Evolutionary conservation across 192 early-diverging fungal genomes (phyloP), one percentile per base, ranked within the genome.

Genomic region (Rhizoclosmatium globosum): DNA sequence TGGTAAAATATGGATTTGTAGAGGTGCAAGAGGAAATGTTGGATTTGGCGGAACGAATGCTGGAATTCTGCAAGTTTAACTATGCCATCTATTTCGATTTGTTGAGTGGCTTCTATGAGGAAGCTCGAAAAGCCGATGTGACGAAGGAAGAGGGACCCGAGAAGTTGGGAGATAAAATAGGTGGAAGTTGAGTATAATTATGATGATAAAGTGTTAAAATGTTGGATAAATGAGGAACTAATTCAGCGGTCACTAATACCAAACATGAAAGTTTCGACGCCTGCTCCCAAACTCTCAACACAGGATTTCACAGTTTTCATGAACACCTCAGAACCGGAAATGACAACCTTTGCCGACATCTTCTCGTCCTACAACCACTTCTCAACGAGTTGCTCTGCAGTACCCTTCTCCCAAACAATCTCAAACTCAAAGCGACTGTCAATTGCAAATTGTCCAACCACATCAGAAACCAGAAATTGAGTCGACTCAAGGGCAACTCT

Each of bases 1-100:
- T 87, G n/a, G 79, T 59, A 47, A 81, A 81, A 42, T 56, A 71
- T 21, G 84, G 84, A 1, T 64, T 85, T 15, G 66, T 50, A 6
- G 86, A 87, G 58, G 64, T 83, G 6, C 82, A 81, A 21, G 82
- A 71, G 9, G 86, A 87, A 75, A 43, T 87, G 4, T 6, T 39
- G 38, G 86, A 83, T 23, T 58, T 87, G 56, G 83, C 80, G 42
- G 76, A 83, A 17, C 76, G 82, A n/a, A 62, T 85, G 17, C 64
- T 46, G 39, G 45, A 46, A n/a, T 72, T 87, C 19, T 76, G 81
- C 17, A 67, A 76, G 58, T 80, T 78, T 45, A 85, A 87, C 68
- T 68, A 67, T 15, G 79, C 82, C 2, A 62, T 71, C 31, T 81
- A 82, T 79, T 69, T 67, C 39, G 70, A 81, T 4, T 4, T 82